Conservation (phyloP, 1,139 yeast species). For the Taiozyma sp. region DNA sequence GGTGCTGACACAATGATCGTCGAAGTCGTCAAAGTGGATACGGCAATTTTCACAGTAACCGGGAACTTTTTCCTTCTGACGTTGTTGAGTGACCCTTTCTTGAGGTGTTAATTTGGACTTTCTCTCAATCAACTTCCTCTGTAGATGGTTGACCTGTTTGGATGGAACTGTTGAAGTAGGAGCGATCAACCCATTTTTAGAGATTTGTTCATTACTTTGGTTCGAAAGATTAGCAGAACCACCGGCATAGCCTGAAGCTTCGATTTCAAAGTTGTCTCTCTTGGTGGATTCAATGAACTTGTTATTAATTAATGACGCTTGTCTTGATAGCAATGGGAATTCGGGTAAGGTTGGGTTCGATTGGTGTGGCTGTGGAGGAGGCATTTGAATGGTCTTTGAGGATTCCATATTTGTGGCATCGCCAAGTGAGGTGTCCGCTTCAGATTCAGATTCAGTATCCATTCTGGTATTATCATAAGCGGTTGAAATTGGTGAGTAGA, state of each 20-base stretch:
- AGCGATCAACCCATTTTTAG: constrained; percentile 70
- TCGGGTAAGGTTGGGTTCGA: constrained; percentile 7
- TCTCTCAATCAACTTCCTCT: constrained; percentile 37
- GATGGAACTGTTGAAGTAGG: constrained; percentile 64
- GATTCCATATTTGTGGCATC: constrained; percentile 1
- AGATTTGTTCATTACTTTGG: constrained; percentile 20
- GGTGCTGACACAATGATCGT: constrained; percentile 65
- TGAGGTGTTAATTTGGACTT: constrained; percentile 26
- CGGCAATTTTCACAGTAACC: constrained; percentile 96
- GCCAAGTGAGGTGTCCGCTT: neutral
- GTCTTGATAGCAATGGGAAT: constrained; percentile 23
- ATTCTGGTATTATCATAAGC: neutral
- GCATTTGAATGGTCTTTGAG: constrained; percentile 3
- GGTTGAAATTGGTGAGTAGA: constrained; percentile 8
- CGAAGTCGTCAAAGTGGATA: constrained; percentile 76
- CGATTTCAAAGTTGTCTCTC: constrained; percentile 54
- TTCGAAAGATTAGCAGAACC: constrained; percentile 50
- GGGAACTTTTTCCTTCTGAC: constrained; percentile 25
- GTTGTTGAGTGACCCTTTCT: constrained; percentile 2
- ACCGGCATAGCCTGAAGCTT: constrained; percentile 77
- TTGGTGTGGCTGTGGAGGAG: constrained; percentile 16
- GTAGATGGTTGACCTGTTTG: constrained; percentile 56
- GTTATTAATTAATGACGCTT: constrained; percentile 25
- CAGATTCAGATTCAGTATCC: neutral
- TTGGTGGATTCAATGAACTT: constrained; percentile 26